Base-by-base conservation (phyloP, 768 basidiomycete genomes). In the Leucogyrophana mollusca region DNA sequence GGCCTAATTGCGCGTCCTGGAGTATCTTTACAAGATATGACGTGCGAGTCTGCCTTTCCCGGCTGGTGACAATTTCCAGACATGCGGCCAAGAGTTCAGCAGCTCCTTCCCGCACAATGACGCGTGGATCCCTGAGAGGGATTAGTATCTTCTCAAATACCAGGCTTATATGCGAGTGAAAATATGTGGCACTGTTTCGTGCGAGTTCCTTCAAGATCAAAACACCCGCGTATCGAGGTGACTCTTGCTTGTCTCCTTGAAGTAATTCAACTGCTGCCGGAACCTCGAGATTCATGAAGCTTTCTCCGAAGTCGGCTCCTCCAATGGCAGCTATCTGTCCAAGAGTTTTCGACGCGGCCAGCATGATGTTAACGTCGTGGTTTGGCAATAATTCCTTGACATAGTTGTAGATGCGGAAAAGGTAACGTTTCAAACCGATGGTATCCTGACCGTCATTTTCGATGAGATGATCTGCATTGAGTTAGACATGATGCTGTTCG, bases 171-270 rank as follows among this genome's bases (percentile, higher is more conserved):
- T 92, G 87, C 2, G 89, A 79, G 56, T 92, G 84, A 66, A 97
- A 95, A 57, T 93, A 85, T 6, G 75, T 81, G 0, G 91, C 87
- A 52, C 88, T 94, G 65, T 93, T 88, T 22, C 83, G 78, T 2
- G 96, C 94, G 34, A 99, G 76, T 66, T 96, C 94, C 68, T 94
- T 94, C 32, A 98, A 67, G 40, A 97, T 90, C 43, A 98, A 79
- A 2, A 97, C 94, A 1, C 94, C 94, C 0, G 92, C 92, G 66
- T 96, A 95, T 45, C 95, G 79, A 2, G 87, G 85, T 21, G 86
- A 78, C 61, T 97, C 95, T 46, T 76, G 66, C 52, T 68, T 76
- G 65, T 89, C 89, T 42, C 82, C 79, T 49, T 87, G 85, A 47
- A 94, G 79, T 49, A 89, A 69, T 53, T 85, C 86, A 23, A 94